Evolutionary conservation across 352 stramenopile genomes (phyloP).

Genomic region (Phytophthora macrochlamydospora): DNA sequence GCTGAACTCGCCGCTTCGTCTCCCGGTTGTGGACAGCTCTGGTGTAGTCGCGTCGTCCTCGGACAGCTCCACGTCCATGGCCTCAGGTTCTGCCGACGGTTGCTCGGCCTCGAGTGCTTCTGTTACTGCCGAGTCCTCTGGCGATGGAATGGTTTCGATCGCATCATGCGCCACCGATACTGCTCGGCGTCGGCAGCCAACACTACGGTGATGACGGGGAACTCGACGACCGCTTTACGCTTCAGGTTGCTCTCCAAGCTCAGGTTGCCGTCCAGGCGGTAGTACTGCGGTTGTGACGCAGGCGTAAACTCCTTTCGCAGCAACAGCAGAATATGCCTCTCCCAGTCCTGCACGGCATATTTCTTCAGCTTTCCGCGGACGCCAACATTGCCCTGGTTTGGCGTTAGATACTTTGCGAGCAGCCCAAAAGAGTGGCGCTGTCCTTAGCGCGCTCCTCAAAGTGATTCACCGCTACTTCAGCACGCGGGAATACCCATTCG

Average conservation of each 20-base stretch:
- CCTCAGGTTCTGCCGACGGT: conserved; percentile 4
- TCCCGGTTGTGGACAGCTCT: conserved; percentile 2
- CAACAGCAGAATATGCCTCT: conserved; percentile 61
- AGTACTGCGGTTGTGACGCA: conserved; percentile 72
- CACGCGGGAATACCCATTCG: conserved; percentile 75
- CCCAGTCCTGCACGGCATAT: conserved; percentile 62
- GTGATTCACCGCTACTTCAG: conserved; percentile 51
- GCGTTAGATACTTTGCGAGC: conserved; percentile 63
- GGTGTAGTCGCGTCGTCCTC: not conserved
- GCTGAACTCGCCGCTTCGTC: conserved; percentile 5
- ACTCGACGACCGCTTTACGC: conserved; percentile 82
- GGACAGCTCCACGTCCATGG: conserved; percentile 18
- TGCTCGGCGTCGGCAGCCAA: conserved; percentile 45
- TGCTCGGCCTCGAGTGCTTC: conserved; percentile 12
- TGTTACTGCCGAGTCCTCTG: conserved; percentile 1
- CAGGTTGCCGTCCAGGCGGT: conserved; percentile 63
- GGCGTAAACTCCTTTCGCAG: conserved; percentile 82
- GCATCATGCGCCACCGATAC: conserved; percentile 69
- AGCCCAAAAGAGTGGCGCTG: conserved; percentile 58
- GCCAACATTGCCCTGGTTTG: conserved; percentile 66
- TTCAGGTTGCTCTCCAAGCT: conserved; percentile 77
- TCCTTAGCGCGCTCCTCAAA: conserved; percentile 62
- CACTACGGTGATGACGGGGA: conserved; percentile 72
- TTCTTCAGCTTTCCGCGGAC: conserved; percentile 74
- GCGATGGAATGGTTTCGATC: conserved; percentile 58